These are phyloP conservation scores for Fusarium algeriense DNA, from an alignment of 2,329 filamentous ascomycete genomes.

Conservation along the genomic window DNA sequence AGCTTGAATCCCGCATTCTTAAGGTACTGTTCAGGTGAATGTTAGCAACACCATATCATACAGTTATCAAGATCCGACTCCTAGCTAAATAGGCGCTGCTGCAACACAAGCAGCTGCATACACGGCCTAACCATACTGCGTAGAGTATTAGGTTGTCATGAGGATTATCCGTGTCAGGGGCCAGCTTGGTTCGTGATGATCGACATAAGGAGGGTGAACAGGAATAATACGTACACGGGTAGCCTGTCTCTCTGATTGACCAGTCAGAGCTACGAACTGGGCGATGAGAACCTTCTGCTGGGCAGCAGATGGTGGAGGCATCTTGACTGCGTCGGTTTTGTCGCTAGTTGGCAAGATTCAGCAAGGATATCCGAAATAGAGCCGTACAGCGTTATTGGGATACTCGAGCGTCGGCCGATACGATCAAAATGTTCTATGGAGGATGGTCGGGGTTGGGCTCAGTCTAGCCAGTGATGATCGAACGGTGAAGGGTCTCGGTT, in stretches of 20 bases:
- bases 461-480: conserved; percentile 7
- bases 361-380: conserved; percentile 1
- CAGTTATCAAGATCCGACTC: conserved; percentile 20
- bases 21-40: conserved; percentile 56
- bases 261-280: conserved; percentile 60
- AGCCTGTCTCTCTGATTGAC: conserved; percentile 58
- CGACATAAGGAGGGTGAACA: background rate
- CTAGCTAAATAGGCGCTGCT: conserved; percentile 38
- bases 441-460: conserved; percentile 4
- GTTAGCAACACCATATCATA: conserved; percentile 42
- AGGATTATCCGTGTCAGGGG: conserved; percentile 9
- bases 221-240: conserved; percentile 56
- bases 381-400: background rate
- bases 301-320: conserved; percentile 54
- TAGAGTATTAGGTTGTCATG: conserved; percentile 25
- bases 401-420: background rate
- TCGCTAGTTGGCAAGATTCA: background rate
- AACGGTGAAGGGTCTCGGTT: conserved; percentile 3
- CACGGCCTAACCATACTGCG: conserved; percentile 12
- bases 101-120: conserved; percentile 28
- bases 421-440: conserved; percentile 8
- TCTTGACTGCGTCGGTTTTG: conserved; percentile 35
- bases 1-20: conserved; percentile 64
- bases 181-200: conserved; percentile 11
- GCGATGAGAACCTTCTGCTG: conserved; percentile 57